Percentiles rank a stretch among this genome's conserved stretches.
Evolutionary conservation across 192 early-diverging fungal genomes (phyloP).

Genomic region (Coemansia sp.): DNA sequence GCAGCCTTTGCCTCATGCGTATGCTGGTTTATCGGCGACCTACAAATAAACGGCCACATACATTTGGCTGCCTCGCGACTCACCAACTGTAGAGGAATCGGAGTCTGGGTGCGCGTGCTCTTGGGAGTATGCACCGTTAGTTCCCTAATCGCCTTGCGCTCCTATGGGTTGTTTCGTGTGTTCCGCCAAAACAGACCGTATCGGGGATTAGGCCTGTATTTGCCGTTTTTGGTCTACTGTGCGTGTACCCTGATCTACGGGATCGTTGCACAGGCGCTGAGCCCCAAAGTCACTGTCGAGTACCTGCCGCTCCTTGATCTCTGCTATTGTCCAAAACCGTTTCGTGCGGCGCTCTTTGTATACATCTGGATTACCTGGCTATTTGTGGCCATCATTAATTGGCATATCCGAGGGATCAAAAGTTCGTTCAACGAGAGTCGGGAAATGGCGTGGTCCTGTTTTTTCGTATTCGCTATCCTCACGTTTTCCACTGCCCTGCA

Average conservation of each 20-base stretch:
- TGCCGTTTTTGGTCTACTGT: constrained; percentile 31
- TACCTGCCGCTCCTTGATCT: constrained; percentile 24
- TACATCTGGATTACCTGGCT: constrained; percentile 47
- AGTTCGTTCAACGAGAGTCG: constrained; percentile 52
- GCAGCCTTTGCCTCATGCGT: constrained; percentile 17
- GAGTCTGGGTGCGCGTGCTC: constrained; percentile 47
- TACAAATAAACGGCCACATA: constrained; percentile 50
- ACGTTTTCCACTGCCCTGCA: constrained; percentile 34
- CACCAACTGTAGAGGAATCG: constrained; percentile 32
- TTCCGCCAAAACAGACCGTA: constrained; percentile 29
- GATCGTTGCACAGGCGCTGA: constrained; percentile 31
- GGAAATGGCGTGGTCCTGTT: constrained; percentile 36
- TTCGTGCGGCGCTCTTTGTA: constrained; percentile 22
- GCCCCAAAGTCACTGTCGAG: constrained; percentile 17
- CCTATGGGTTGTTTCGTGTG: constrained; percentile 41
- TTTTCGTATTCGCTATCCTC: constrained; percentile 30
- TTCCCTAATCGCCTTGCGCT: constrained; percentile 34
- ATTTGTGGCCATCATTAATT: constrained; percentile 28
- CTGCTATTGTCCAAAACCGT: constrained; percentile 36
- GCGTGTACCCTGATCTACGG: constrained; percentile 26
- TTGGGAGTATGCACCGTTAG: constrained; percentile 48
- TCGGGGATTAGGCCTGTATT: constrained; percentile 25
- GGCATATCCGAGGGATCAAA: constrained; percentile 49
- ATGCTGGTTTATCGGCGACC: constrained; percentile 49
- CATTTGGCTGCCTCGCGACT: constrained; percentile 15